Conservation (phyloP, 75 land plant species). For the Picea sitchensis region DNA sequence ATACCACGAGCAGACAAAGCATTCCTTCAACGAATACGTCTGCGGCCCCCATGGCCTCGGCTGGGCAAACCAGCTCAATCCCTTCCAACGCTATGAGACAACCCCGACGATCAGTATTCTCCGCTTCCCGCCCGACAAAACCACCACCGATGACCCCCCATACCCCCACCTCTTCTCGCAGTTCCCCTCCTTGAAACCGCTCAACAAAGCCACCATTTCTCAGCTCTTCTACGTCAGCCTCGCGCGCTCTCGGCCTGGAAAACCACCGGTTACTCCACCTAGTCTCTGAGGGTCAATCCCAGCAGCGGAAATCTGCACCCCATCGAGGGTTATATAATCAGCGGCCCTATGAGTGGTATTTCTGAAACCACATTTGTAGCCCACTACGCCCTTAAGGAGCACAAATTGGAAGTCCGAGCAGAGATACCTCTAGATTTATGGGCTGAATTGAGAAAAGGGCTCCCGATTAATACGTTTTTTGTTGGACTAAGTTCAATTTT, state of each 20-base stretch:
- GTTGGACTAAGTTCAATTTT: slow-evolving; percentile 77
- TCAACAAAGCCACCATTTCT: slow-evolving; percentile 54
- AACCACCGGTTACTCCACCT: slow-evolving; percentile 73
- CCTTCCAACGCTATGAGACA: slow-evolving; percentile 74
- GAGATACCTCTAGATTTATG: slow-evolving; percentile 27
- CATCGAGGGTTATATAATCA: slow-evolving; percentile 77
- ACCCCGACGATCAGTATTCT: slow-evolving; percentile 54
- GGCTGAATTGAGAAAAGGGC: slow-evolving; percentile 17
- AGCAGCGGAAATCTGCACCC: slow-evolving; percentile 97
- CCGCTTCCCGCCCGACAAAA: slow-evolving; percentile 22
- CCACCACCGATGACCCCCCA: slow-evolving; percentile 11
- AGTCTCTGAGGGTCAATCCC: slow-evolving; percentile 96
- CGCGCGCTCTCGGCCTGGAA: slow-evolving; percentile 94
- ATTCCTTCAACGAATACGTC: slow-evolving; percentile 67
- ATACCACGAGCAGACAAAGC: slow-evolving; percentile 87
- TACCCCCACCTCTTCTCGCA: slow-evolving; percentile 31
- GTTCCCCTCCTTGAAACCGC: slow-evolving; percentile 24
- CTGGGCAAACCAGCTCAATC: slow-evolving; percentile 95
- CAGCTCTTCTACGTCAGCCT: slow-evolving; percentile 80
- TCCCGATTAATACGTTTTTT: slow-evolving; percentile 35
- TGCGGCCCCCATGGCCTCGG: slow-evolving; percentile 86
- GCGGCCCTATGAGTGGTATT: slow-evolving; percentile 52
- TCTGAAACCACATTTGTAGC: slow-evolving; percentile 33
- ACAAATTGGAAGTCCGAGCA: slow-evolving; percentile 72
- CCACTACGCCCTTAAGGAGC: slow-evolving; percentile 93